Conservation (phyloP, 2,329 filamentous ascomycete species). For the Onygenales sp. region DNA sequence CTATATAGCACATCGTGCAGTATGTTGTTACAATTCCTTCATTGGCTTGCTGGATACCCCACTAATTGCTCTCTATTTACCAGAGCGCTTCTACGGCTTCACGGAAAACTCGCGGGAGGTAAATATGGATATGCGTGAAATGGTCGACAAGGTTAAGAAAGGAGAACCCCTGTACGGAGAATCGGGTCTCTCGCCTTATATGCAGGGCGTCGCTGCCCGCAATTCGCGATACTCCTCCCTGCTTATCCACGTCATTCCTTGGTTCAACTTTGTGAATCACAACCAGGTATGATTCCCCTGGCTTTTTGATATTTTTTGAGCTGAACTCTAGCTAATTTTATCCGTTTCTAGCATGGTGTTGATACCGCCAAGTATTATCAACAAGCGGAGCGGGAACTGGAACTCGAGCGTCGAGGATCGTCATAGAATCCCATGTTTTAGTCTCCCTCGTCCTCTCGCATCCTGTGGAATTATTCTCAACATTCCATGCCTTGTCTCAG, state of each 20-base stretch:
- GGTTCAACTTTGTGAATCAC: conserved; percentile 99
- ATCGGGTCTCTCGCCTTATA: conserved; percentile 68
- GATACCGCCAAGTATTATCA: conserved; percentile 98
- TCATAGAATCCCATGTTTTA: background rate
- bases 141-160: conserved; percentile 91
- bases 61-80: conserved; percentile 5
- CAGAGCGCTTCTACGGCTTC: conserved; percentile 93
- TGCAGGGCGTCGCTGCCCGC: conserved; percentile 85
- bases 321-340: conserved; percentile 11
- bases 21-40: conserved; percentile 42
- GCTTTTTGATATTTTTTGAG: background rate
- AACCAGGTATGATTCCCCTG: conserved; percentile 43
- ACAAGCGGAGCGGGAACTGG: conserved; percentile 87
- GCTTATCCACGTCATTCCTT: conserved; percentile 76
- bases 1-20: conserved; percentile 76
- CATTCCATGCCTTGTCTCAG: background rate
- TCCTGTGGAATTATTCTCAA: background rate
- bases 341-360: conserved; percentile 64
- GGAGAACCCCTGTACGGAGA: conserved; percentile 84
- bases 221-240: conserved; percentile 87
- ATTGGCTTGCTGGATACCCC: background rate
- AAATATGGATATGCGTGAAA: conserved; percentile 95
- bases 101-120: conserved; percentile 85
- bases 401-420: conserved; percentile 53
- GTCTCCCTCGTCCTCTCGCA: background rate